Percentiles rank a stretch among this genome's conserved stretches.
Evolutionary conservation across 441 rosid species (phyloP).

Genomic region (Gossypium laxum): DNA sequence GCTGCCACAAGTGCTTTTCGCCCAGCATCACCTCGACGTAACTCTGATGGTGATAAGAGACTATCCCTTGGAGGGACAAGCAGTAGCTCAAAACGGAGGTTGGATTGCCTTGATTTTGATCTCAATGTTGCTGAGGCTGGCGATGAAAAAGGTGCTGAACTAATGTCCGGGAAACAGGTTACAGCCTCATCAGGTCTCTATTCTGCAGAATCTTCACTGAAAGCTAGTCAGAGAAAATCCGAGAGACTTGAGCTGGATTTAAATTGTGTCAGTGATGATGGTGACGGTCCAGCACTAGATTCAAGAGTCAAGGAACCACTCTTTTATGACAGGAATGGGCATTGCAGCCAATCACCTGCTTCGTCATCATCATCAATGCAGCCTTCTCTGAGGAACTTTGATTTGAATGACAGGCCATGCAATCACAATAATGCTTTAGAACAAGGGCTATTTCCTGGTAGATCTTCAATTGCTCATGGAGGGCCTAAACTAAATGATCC

Average conservation of each 20-base stretch:
- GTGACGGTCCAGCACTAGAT: constrained; percentile 42
- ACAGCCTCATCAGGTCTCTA: constrained; percentile 43
- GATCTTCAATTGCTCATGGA: constrained; percentile 30
- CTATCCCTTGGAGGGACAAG: constrained; percentile 30
- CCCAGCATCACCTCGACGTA: constrained; percentile 53
- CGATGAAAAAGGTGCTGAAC: constrained; percentile 51
- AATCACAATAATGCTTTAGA: constrained; percentile 43
- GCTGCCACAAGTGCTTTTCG: constrained; percentile 73
- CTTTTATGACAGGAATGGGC: constrained; percentile 43
- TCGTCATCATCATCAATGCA: constrained; percentile 68
- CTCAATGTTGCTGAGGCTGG: constrained; percentile 73
- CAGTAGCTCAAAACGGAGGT: constrained; percentile 39
- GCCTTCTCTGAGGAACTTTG: constrained; percentile 62
- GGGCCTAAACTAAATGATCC: constrained; percentile 46
- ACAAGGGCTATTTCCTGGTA: constrained; percentile 31
- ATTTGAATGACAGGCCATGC: constrained; percentile 78
- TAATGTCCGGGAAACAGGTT: constrained; percentile 35
- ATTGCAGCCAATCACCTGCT: constrained; percentile 59
- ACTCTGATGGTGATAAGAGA: constrained; percentile 33
- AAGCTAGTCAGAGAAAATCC: constrained; percentile 49
- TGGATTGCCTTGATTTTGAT: constrained; percentile 56
- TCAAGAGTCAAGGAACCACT: constrained; percentile 42
- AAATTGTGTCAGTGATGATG: constrained; percentile 60
- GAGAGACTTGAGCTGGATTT: constrained; percentile 68
- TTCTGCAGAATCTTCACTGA: constrained; percentile 57